Evolutionary conservation across 179 eudicot genomes (phyloP).

Genomic region (Beta lomatogona): DNA sequence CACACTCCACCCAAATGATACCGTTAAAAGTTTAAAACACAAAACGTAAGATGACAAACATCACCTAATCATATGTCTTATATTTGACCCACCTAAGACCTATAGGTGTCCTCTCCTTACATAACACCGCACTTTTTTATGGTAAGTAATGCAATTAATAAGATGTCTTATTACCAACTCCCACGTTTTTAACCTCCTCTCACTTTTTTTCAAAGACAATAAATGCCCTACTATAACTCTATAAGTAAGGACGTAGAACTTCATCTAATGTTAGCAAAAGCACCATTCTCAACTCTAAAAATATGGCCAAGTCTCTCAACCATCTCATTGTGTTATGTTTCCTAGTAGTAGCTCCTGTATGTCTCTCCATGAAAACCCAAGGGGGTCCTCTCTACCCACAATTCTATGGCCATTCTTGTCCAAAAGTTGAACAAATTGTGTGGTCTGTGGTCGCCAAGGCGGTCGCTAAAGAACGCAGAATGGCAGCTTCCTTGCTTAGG

Average conservation of each 20-base stretch:
- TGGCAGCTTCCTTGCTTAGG: conserved; percentile 82
- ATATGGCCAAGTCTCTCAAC: conserved; percentile 28
- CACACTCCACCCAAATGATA: background rate
- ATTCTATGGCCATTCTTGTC: conserved; percentile 71
- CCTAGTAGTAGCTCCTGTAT: conserved; percentile 29
- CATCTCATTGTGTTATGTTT: conserved; percentile 20
- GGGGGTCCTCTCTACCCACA: conserved; percentile 60
- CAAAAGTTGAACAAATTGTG: conserved; percentile 56
- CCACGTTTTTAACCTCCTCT: conserved; percentile 21
- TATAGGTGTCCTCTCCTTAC: conserved; percentile 1
- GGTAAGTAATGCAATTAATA: conserved; percentile 17
- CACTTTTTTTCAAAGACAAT: background rate
- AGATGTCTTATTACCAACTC: conserved; percentile 38
- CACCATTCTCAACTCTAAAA: background rate
- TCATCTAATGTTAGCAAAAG: background rate
- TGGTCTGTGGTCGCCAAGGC: conserved; percentile 66
- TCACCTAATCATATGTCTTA: conserved; percentile 22
- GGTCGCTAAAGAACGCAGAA: conserved; percentile 65
- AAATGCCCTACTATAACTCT: conserved; percentile 10
- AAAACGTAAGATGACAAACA: background rate
- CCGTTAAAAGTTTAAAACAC: conserved; percentile 6
- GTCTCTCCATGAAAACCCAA: conserved; percentile 24
- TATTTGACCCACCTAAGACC: conserved; percentile 30
- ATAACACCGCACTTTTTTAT: conserved; percentile 13
- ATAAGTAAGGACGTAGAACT: conserved; percentile 17